These are phyloP conservation scores for Phanerochaete sordida DNA, from an alignment of 768 basidiomycete genomes.

Conservation along the genomic window DNA sequence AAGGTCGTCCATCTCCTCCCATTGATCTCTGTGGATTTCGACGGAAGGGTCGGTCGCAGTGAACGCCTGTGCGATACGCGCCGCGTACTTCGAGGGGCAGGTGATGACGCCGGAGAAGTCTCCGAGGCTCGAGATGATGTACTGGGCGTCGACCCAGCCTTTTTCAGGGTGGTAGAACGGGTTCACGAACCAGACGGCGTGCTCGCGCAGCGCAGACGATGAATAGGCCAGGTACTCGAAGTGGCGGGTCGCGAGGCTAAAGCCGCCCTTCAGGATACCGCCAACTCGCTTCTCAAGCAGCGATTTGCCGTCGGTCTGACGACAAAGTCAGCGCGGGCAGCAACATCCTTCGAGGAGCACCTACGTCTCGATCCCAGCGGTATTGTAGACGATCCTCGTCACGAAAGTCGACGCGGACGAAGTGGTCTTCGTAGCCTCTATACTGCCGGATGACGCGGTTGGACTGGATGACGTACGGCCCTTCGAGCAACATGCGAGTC, in stretches of 20 bases:
- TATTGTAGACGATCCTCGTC: constrained; percentile 80
- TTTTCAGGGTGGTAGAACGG: constrained; percentile 50
- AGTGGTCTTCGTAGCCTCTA: constrained; percentile 55
- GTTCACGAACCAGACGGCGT: constrained; percentile 79
- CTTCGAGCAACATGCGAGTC: constrained; percentile 69
- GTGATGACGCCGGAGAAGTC: constrained; percentile 49
- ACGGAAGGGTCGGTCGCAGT: constrained; percentile 79
- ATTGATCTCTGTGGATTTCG: constrained; percentile 48
- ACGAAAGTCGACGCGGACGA: constrained; percentile 80
- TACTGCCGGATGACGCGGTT: constrained; percentile 79
- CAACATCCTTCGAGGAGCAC: too few species aligned
- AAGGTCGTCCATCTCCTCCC: constrained; percentile 63
- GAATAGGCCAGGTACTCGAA: constrained; percentile 88
- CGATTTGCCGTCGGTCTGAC: constrained; percentile 24
- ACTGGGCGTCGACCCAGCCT: constrained; percentile 47
- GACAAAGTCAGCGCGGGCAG: background rate
- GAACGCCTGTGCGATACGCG: constrained; percentile 80
- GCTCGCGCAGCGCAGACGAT: constrained; percentile 69
- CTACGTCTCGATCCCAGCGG: constrained; percentile 62
- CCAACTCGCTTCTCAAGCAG: constrained; percentile 24
- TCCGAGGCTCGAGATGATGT: constrained; percentile 62
- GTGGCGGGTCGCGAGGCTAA: constrained; percentile 62
- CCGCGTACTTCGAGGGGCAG: constrained; percentile 76
- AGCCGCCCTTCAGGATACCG: constrained; percentile 43
- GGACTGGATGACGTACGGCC: constrained; percentile 71